Conservation (phyloP, 768 basidiomycete species). For the Lentinula detonsa region DNA sequence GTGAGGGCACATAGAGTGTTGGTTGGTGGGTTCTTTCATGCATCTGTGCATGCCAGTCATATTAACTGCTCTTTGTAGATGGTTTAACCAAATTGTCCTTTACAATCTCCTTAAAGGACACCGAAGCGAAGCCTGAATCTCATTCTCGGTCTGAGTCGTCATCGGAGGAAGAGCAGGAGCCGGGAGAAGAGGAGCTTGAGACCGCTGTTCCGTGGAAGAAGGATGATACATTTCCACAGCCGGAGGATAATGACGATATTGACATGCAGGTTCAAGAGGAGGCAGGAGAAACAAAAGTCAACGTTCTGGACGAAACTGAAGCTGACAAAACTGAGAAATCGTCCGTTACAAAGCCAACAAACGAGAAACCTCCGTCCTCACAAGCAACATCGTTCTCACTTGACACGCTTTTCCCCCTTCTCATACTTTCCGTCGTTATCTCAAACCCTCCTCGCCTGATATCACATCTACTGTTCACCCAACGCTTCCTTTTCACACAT, state of each 20-base stretch:
- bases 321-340: neutral
- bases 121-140: neutral
- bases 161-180: neutral
- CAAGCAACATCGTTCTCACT: constrained; percentile 22
- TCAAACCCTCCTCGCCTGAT: constrained; percentile 82
- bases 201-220: constrained; percentile 17
- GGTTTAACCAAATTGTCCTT: constrained; percentile 68
- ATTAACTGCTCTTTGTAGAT: constrained; percentile 36
- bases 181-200: constrained; percentile 43
- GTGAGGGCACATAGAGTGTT: constrained; percentile 82
- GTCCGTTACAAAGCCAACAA: neutral
- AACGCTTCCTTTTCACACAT: constrained; percentile 34
- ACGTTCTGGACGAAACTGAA: neutral
- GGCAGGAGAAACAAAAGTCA: neutral
- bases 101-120: constrained; percentile 57
- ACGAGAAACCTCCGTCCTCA: constrained; percentile 10
- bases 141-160: neutral
- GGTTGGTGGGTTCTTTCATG: constrained; percentile 53
- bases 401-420: constrained; percentile 86
- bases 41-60: neutral
- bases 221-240: neutral
- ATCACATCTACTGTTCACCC: constrained; percentile 60
- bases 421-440: constrained; percentile 93
- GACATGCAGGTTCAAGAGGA: neutral
- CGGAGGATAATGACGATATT: neutral